Evolutionary conservation across 2,329 filamentous ascomycete genomes (phyloP).

Genomic region (Fusarium tricinctum): DNA sequence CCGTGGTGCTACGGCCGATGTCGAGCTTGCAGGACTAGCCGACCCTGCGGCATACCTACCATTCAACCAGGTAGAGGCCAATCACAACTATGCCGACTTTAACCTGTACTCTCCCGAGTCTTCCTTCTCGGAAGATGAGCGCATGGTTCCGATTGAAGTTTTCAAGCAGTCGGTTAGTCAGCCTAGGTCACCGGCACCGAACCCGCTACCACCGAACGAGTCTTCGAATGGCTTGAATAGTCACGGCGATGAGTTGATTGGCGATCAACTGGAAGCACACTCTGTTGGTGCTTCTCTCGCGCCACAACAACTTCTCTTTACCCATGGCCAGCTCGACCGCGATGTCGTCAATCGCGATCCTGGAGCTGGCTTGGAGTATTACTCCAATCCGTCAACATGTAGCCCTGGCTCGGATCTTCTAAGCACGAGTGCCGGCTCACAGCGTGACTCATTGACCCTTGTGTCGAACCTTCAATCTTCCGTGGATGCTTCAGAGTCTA

Average conservation of each 20-base stretch:
- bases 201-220: slow-evolving; percentile 29
- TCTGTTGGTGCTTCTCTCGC: slow-evolving; percentile 2
- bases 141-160: slow-evolving; percentile 52
- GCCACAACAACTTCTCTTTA: slow-evolving; percentile 15
- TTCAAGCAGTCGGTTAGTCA: slow-evolving; percentile 40
- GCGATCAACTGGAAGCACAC: slow-evolving; percentile 19
- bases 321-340: slow-evolving; percentile 25
- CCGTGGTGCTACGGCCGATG: slow-evolving; percentile 8
- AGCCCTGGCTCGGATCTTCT: slow-evolving; percentile 19
- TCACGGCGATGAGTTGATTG: slow-evolving; percentile 7
- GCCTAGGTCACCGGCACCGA: slow-evolving; percentile 33
- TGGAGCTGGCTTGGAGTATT: slow-evolving; percentile 32
- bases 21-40: slow-evolving; percentile 16
- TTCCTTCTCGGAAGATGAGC: slow-evolving; percentile 65
- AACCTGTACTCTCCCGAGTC: slow-evolving; percentile 67
- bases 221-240: slow-evolving; percentile 17
- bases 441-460: not conserved
- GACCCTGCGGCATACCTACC: slow-evolving; percentile 39
- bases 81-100: slow-evolving; percentile 66
- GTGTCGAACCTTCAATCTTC: slow-evolving; percentile 14
- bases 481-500: slow-evolving; percentile 6
- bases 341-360: slow-evolving; percentile 35
- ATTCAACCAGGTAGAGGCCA: slow-evolving; percentile 43
- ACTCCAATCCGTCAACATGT: slow-evolving; percentile 14
- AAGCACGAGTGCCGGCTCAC: slow-evolving; percentile 1